Evolutionary conservation across 176 grass and related monocot genomes (phyloP).

Genomic region (Bromus sterilis): DNA sequence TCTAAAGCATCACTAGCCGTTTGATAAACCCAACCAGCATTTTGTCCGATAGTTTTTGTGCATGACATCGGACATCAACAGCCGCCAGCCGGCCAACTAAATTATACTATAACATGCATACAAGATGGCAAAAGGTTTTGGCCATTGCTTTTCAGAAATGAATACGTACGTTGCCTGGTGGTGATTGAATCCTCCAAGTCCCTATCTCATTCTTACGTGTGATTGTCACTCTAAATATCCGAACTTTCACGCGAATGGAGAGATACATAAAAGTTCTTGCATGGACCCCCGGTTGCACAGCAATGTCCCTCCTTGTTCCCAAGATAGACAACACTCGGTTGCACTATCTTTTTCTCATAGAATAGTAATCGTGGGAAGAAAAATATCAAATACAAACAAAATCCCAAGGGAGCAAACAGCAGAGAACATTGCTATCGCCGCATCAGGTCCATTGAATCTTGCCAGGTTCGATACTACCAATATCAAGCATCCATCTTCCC

Average conservation of each 20-base stretch:
- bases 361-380: not conserved
- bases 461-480: not conserved
- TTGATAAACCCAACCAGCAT: not conserved
- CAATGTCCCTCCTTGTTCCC: not conserved
- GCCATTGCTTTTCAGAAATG: not conserved
- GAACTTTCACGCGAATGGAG: not conserved
- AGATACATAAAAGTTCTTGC: not conserved
- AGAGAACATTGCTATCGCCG: slow-evolving; percentile 3
- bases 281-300: not conserved
- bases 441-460: not conserved
- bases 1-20: not conserved
- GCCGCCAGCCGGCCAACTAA: no score
- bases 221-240: not conserved
- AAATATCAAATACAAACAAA: no score
- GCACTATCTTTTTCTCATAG: not conserved
- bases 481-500: not conserved
- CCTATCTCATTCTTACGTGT: not conserved
- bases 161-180: not conserved
- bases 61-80: no score
- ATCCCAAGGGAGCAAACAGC: not conserved
- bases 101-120: no score
- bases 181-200: not conserved
- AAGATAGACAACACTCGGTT: not conserved
- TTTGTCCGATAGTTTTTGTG: no score
- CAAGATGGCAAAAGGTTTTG: no score